A percentile compares a stretch with the other conserved stretches of the same genome.
Evolutionary conservation across 345 rosid species (phyloP).

Genomic region (Sisymbrium irio): DNA sequence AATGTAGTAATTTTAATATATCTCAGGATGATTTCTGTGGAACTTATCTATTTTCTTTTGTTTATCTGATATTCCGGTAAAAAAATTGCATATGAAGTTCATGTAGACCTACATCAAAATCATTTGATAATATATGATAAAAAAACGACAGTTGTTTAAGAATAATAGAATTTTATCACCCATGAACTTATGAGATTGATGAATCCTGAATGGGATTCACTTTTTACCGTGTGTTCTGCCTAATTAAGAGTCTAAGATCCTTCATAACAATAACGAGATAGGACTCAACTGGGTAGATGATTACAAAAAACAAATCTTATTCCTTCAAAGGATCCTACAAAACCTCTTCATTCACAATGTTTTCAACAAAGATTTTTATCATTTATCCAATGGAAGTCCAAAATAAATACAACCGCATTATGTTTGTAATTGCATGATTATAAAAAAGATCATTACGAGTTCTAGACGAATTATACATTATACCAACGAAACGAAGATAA

Average conservation of each 20-base stretch:
- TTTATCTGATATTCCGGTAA: background rate
- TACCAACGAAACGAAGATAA: background rate
- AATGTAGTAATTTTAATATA: background rate
- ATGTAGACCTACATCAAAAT: background rate
- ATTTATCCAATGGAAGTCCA: constrained; percentile 24
- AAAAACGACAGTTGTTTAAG: background rate
- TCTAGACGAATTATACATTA: constrained; percentile 27
- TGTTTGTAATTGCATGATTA: constrained; percentile 26
- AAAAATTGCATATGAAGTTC: background rate
- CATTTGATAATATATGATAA: background rate
- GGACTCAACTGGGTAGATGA: background rate
- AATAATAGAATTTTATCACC: background rate
- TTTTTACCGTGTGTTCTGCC: background rate
- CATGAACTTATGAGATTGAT: background rate
- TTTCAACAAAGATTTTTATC: background rate
- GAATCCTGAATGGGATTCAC: background rate
- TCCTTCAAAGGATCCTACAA: constrained; percentile 19
- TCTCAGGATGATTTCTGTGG: background rate
- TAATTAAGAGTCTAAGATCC: background rate
- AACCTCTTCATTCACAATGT: constrained; percentile 7
- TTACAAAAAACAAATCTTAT: background rate
- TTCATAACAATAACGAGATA: background rate
- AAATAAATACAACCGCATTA: constrained; percentile 27
- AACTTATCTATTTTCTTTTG: background rate
- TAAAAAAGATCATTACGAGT: background rate